Conservation (phyloP, 768 basidiomycete species). For the Podaxis pistillaris region DNA sequence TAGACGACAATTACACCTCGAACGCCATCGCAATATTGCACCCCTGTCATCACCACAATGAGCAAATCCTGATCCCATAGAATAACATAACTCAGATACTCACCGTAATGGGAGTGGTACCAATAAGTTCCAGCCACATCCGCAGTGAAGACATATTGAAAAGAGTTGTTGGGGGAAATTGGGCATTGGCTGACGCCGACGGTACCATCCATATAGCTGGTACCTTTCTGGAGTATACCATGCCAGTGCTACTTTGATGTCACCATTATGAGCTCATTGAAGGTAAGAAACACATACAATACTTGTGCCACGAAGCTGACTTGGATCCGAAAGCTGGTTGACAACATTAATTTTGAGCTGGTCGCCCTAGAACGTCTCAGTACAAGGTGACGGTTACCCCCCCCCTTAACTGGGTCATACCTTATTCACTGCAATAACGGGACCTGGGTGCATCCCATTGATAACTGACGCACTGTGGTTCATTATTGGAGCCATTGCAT, state of each 20-base stretch:
- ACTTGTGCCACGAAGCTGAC: not conserved
- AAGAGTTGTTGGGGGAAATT: conserved; percentile 35
- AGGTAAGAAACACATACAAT: not conserved
- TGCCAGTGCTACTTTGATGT: conserved; percentile 41
- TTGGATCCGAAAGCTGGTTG: not conserved
- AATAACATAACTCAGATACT: not conserved
- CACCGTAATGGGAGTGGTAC: not conserved
- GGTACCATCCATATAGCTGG: conserved; percentile 39
- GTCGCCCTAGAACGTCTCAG: not conserved
- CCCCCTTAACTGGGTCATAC: not conserved
- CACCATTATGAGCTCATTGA: not conserved
- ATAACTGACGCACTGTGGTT: not conserved
- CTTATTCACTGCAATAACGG: not conserved
- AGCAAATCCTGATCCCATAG: not conserved
- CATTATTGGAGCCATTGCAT: not conserved
- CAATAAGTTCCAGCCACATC: conserved; percentile 29
- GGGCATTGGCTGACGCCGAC: conserved; percentile 40
- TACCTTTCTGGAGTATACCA: conserved; percentile 34
- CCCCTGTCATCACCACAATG: not conserved
- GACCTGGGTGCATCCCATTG: not conserved
- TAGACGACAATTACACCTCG: conserved; percentile 40
- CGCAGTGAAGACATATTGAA: conserved; percentile 35
- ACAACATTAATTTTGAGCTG: not conserved
- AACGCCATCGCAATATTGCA: conserved; percentile 38
- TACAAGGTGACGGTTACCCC: not conserved